Evolutionary conservation across 331 rosid species (phyloP).

Genomic region (Pyracantha coccinea): DNA sequence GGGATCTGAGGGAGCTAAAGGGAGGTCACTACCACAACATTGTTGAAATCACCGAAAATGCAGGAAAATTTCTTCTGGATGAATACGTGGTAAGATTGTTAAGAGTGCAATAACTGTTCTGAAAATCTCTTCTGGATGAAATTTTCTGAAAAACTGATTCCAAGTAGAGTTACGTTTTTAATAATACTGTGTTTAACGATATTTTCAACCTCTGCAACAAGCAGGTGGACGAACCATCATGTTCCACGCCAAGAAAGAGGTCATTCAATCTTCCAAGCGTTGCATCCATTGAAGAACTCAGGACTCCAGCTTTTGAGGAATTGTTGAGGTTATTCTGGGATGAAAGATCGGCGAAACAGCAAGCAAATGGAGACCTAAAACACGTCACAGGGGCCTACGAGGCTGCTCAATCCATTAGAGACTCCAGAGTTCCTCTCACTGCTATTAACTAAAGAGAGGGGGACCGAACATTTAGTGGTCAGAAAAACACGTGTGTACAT

Average conservation of each 20-base stretch:
- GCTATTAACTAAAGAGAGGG: conserved; percentile 70
- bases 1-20: conserved; percentile 79
- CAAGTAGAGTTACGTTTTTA: background rate
- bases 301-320: conserved; percentile 93
- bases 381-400: conserved; percentile 55
- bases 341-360: conserved; percentile 56
- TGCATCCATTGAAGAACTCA: conserved; percentile 79
- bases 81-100: conserved; percentile 69
- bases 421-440: conserved; percentile 95
- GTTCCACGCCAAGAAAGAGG: conserved; percentile 91
- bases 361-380: conserved; percentile 81
- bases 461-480: conserved; percentile 3
- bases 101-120: background rate
- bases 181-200: background rate
- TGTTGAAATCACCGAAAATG: conserved; percentile 85
- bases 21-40: conserved; percentile 90
- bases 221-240: conserved; percentile 95
- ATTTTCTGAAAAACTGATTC: background rate
- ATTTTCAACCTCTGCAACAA: background rate
- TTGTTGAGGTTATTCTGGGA: conserved; percentile 86
- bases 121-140: background rate
- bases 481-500: conserved; percentile 38
- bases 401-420: conserved; percentile 82
- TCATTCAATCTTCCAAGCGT: conserved; percentile 78
- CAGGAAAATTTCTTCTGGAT: conserved; percentile 73